These are phyloP conservation scores for Ensete ventricosum DNA, from an alignment of 176 grass and related monocot species.

Conservation along the genomic window DNA sequence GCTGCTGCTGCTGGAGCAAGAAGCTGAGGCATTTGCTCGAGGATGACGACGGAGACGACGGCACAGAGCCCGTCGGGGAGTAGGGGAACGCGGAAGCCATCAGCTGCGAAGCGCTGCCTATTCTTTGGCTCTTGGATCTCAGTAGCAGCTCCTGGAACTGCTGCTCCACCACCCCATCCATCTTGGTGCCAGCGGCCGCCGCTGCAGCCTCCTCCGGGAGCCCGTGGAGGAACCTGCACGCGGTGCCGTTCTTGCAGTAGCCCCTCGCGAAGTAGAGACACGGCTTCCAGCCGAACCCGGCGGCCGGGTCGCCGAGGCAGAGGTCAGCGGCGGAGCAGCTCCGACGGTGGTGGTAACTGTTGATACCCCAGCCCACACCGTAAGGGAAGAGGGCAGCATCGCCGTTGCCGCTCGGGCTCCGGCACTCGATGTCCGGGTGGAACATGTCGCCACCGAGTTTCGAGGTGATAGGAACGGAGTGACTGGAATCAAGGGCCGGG, in stretches of 20 bases:
- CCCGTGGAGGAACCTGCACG: slow-evolving; percentile 69
- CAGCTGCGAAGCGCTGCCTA: slow-evolving; percentile 22
- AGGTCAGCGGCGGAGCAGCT: slow-evolving; percentile 58
- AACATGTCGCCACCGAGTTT: slow-evolving; percentile 17
- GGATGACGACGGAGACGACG: slow-evolving; percentile 54
- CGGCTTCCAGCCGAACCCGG: slow-evolving; percentile 55
- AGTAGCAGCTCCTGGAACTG: slow-evolving; percentile 69
- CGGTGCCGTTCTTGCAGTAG: slow-evolving; percentile 87
- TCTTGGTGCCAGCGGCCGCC: slow-evolving; percentile 16
- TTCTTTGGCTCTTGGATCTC: slow-evolving; percentile 61
- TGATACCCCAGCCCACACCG: slow-evolving; percentile 10
- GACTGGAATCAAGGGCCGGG: neutral
- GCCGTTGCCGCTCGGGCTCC: slow-evolving; percentile 26
- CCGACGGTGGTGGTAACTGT: slow-evolving; percentile 40
- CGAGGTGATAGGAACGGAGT: neutral
- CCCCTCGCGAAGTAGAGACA: slow-evolving; percentile 87
- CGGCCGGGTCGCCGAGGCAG: slow-evolving; percentile 35
- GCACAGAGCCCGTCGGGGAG: slow-evolving; percentile 66
- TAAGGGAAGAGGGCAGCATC: slow-evolving; percentile 29
- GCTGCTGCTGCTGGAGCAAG: slow-evolving; percentile 69
- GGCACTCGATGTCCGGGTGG: slow-evolving; percentile 35
- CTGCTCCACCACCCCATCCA: slow-evolving; percentile 39
- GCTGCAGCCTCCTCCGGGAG: slow-evolving; percentile 36
- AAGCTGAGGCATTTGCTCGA: slow-evolving; percentile 72
- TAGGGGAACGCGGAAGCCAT: slow-evolving; percentile 46